Evolutionary conservation across 192 early-diverging fungal genomes (phyloP).

Genomic region (Coemansia erecta): DNA sequence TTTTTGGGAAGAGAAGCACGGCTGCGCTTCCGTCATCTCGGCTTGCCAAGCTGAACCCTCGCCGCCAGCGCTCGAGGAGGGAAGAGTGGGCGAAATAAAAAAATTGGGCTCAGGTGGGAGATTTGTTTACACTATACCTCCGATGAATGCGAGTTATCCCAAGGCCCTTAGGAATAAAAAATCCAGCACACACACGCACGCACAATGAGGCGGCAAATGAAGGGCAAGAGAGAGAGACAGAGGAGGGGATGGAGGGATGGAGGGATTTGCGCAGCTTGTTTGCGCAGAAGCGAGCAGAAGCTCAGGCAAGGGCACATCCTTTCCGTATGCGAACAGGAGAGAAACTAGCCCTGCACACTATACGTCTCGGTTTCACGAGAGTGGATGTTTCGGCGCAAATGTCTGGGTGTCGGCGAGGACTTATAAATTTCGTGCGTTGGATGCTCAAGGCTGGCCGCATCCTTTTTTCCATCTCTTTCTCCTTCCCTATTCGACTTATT

Average conservation of each 20-base stretch:
- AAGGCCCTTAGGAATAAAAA: constrained; percentile 5
- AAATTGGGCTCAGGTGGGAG: too few relatives aligned
- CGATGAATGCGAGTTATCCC: constrained; percentile 10
- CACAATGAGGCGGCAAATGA: neutral
- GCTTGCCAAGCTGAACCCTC: too few relatives aligned
- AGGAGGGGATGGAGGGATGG: neutral
- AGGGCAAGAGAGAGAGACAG: neutral
- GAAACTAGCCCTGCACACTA: constrained; percentile 8
- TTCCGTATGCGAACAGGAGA: neutral
- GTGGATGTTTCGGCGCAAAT: constrained; percentile 2
- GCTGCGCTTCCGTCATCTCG: too few relatives aligned
- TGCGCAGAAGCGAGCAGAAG: constrained; percentile 8
- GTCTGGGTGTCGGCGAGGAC: neutral
- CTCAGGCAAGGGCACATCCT: neutral
- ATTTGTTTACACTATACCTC: constrained; percentile 10
- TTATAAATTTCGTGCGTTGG: constrained; percentile 3
- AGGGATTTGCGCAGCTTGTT: constrained; percentile 14
- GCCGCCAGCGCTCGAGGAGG: too few relatives aligned
- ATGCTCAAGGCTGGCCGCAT: neutral
- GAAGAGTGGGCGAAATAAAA: too few relatives aligned
- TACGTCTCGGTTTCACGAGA: neutral
- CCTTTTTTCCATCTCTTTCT: neutral
- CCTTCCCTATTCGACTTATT: constrained; percentile 1
- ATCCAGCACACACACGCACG: too few relatives aligned
- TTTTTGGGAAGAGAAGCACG: too few relatives aligned